These are phyloP conservation scores for Solanum tarapatanum DNA, from an alignment of 257 asterid genomes.

Conservation along the genomic window DNA sequence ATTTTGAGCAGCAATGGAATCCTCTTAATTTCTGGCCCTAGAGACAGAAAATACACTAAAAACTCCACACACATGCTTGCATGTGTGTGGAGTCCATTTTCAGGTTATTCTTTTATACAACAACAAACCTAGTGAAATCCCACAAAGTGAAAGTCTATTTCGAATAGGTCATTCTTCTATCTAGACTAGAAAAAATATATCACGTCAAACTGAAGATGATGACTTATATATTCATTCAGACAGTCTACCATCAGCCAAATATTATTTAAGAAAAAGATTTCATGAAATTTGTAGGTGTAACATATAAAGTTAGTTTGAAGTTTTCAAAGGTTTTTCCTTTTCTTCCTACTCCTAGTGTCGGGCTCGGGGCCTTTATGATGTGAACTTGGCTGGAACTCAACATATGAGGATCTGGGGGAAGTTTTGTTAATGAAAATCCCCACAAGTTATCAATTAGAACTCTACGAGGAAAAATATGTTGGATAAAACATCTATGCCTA, in stretches of 20 bases:
- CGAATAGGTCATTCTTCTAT: too few species aligned
- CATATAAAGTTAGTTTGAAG: background rate
- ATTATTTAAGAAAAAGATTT: background rate
- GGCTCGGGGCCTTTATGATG: background rate
- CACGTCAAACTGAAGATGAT: too few species aligned
- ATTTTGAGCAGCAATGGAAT: background rate
- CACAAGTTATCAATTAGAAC: background rate
- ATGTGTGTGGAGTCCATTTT: too few species aligned
- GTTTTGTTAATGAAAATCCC: background rate
- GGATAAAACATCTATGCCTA: background rate
- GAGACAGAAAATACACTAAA: background rate
- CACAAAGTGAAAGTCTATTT: background rate
- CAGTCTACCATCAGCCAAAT: too few species aligned
- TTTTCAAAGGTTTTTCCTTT: background rate
- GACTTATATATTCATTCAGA: too few species aligned
- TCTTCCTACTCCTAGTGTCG: background rate
- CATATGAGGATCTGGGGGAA: background rate
- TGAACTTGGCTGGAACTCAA: background rate
- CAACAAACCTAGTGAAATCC: background rate
- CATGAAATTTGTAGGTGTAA: background rate
- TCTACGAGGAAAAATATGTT: background rate
- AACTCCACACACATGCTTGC: background rate
- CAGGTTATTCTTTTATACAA: background rate
- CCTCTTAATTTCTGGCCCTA: background rate
- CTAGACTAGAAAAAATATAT: too few species aligned